A percentile compares a stretch with the other conserved stretches of the same genome.
These are phyloP conservation scores for Kazachstania kunashirensis DNA, from an alignment of 805 yeast genomes.

Conservation along the genomic window DNA sequence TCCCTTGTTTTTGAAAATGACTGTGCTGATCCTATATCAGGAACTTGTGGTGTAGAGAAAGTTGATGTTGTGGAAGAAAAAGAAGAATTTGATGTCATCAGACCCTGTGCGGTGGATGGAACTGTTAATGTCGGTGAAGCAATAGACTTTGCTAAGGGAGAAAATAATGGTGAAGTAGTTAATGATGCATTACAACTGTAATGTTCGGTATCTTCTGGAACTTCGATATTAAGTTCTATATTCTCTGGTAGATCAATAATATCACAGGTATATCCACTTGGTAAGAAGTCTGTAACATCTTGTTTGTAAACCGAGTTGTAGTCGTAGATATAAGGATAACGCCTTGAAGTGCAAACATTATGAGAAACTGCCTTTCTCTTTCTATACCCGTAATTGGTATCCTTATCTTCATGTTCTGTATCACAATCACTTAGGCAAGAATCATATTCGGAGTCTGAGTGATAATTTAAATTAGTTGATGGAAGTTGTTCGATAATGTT, in stretches of 20 bases:
- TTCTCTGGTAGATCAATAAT: constrained; percentile 28
- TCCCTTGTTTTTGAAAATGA: constrained; percentile 1
- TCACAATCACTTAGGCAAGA: not conserved
- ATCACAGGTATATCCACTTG: constrained; percentile 22
- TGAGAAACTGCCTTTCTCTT: constrained; percentile 50
- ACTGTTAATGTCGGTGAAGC: not conserved
- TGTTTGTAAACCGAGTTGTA: constrained; percentile 64
- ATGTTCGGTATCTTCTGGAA: too few relatives aligned
- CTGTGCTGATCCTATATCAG: not conserved
- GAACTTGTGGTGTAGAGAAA: not conserved
- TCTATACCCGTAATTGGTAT: too few relatives aligned
- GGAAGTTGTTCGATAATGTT: constrained; percentile 4
- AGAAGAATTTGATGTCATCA: not conserved
- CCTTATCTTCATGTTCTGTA: not conserved
- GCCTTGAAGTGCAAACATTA: constrained; percentile 58
- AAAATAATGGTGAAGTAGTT: too few relatives aligned
- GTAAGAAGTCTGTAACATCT: constrained; percentile 30
- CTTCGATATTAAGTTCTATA: too few relatives aligned
- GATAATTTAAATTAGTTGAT: constrained; percentile 4
- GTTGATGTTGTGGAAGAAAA: not conserved
- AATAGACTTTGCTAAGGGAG: constrained; percentile 10
- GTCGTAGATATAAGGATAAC: constrained; percentile 67
- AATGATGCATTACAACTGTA: too few relatives aligned
- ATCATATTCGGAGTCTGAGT: constrained; percentile 1
- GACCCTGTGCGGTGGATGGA: not conserved